phyloP scores from a whole-genome alignment of 192 early-diverging fungal species.

The Chytriomyces sp. region DNA sequence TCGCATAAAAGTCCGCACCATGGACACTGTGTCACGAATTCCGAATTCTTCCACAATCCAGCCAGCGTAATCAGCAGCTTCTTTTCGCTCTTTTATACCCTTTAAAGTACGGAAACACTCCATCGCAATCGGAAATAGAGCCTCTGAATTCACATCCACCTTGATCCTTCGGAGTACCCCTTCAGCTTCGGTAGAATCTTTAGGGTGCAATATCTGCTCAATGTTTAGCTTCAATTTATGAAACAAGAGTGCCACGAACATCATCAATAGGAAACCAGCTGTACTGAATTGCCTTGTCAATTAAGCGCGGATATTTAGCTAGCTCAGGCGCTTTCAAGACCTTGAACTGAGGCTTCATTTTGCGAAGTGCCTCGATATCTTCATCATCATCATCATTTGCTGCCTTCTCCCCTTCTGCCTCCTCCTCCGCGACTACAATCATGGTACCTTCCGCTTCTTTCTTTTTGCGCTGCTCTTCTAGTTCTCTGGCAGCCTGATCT shows the following conservation, averaged over 20 bases:
- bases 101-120: background rate
- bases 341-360: slow-evolving; percentile 19
- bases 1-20: slow-evolving; percentile 22
- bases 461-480: slow-evolving; percentile 22
- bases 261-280: slow-evolving; percentile 45
- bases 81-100: slow-evolving; percentile 18
- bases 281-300: slow-evolving; percentile 45
- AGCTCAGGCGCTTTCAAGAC: slow-evolving; percentile 16
- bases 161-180: slow-evolving; percentile 9
- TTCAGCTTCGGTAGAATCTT: background rate
- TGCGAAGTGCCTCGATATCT: slow-evolving; percentile 7
- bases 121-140: slow-evolving; percentile 17
- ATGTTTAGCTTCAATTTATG: background rate
- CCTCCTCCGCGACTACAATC: slow-evolving; percentile 1
- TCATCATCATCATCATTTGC: slow-evolving; percentile 34
- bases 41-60: slow-evolving; percentile 44
- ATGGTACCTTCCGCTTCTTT: slow-evolving; percentile 24
- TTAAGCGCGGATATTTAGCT: slow-evolving; percentile 33
- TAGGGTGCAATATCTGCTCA: slow-evolving; percentile 14
- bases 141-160: slow-evolving; percentile 22
- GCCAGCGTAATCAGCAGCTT: slow-evolving; percentile 37
- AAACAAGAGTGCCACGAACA: too few relatives aligned
- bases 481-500: slow-evolving; percentile 24
- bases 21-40: slow-evolving; percentile 28
- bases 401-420: background rate